Evolutionary conservation across 768 basidiomycete genomes (phyloP).

Genomic region (Lyophyllum decastes): DNA sequence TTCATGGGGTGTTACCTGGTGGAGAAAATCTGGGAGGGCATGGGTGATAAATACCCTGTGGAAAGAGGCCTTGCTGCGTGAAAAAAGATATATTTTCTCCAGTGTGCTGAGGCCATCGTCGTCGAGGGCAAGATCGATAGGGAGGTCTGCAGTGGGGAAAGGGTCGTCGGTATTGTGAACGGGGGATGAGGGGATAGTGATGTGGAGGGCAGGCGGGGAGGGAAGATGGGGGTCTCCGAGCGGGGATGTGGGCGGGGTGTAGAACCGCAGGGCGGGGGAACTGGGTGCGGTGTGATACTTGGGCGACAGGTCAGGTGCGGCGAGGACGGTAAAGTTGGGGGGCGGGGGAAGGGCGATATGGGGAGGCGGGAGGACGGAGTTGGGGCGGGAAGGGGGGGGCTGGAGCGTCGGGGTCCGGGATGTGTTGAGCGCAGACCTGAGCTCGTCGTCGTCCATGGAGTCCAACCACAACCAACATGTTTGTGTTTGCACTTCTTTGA

Average conservation of each 20-base stretch:
- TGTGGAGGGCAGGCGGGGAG: conserved; percentile 20
- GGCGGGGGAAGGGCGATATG: conserved; percentile 38
- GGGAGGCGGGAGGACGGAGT: conserved; percentile 16
- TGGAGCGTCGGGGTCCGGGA: conserved; percentile 11
- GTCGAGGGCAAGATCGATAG: conserved; percentile 52
- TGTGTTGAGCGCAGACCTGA: conserved; percentile 1
- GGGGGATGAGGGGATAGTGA: conserved; percentile 26
- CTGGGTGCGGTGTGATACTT: conserved; percentile 51
- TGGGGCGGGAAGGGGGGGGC: conserved; percentile 3
- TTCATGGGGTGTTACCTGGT: conserved; percentile 78
- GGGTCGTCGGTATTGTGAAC: conserved; percentile 32
- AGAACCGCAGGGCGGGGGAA: conserved; percentile 36
- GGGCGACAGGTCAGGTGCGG: conserved; percentile 35
- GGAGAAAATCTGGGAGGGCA: conserved; percentile 76
- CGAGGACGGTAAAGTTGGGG: conserved; percentile 29
- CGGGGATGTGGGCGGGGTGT: conserved; percentile 41
- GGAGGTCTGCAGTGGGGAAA: conserved; percentile 36
- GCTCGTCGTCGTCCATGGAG: conserved; percentile 14
- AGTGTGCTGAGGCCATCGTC: conserved; percentile 82
- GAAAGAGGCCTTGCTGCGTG: conserved; percentile 66
- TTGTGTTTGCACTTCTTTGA: conserved; percentile 16
- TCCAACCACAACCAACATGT: conserved; percentile 15
- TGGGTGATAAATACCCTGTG: conserved; percentile 82
- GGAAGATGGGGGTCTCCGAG: conserved; percentile 27
- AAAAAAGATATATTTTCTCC: conserved; percentile 91